Base-by-base conservation (phyloP, 1,284 basidiomycete genomes). In the Pascua sp. region DNA sequence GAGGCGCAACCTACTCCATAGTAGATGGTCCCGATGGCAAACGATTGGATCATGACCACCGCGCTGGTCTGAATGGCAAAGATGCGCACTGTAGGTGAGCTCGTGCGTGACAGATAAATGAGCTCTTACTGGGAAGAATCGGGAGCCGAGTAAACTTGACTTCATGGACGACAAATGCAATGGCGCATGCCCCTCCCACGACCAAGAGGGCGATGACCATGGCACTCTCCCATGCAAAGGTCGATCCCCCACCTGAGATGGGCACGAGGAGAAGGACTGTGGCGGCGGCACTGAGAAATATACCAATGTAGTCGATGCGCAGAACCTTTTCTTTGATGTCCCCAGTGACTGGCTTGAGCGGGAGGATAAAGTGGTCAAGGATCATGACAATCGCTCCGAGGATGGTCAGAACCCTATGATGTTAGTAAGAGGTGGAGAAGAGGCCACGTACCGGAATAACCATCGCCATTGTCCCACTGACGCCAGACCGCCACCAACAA, bases 241-340 rank as follows among this genome's bases (percentile, higher is more conserved):
- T 62, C 9, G 60, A 60, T 4, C 72, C 72, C 1, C 72, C 72
- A 4, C 72, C 72, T 8, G 68, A 65, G 36, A 73, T 66, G 0
- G 72, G 70, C 10, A 73, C 70, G n/a, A 71, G 61, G n/a, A 70
- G 52, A 32, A 68, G 48, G 4, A 68, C 57, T 4, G 67, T 70
- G 16, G 56, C 62, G 0, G 62, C 60, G 8, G 66, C 64, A 8
- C 63, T 61, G 17, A 70, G 60, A 37, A 68, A 17, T 2, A 67
- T 64, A 1, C 71, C 71, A 17, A 64, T n/a, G 47, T 67, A 71
- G 53, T 73, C 71, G 51, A 73, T 67, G 47, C 67, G 65, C 5
- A 43, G 32, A 7, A 73, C 49, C 53, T 73, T 73, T 10, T 49
- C 47, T 39, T 47, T 37, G 8, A 37, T 47, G 17, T 49, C 17